Evolutionary conservation across 192 early-diverging fungal species (phyloP).

Genomic region (Backusella liffmaniae): DNA sequence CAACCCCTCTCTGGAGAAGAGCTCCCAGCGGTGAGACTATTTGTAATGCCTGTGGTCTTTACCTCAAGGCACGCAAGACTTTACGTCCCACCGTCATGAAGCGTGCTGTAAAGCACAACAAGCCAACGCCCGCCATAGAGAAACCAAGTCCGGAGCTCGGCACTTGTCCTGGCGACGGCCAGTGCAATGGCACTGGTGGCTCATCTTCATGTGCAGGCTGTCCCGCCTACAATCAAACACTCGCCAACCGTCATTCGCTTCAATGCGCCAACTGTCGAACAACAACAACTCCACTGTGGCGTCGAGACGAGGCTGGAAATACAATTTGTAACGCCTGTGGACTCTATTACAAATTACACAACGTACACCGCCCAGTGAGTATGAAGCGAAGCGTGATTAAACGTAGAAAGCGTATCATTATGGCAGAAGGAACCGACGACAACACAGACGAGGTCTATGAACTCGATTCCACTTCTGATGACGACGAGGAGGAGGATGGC

Average conservation of each 20-base stretch:
- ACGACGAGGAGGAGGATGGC: not conserved
- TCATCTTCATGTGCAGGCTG: slow-evolving; percentile 71
- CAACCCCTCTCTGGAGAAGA: slow-evolving; percentile 92
- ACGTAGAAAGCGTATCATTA: slow-evolving; percentile 64
- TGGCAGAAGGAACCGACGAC: slow-evolving; percentile 3
- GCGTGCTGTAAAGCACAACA: not conserved
- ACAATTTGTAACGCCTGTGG: slow-evolving; percentile 88
- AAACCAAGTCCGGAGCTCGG: slow-evolving; percentile 24
- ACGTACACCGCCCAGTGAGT: slow-evolving; percentile 77
- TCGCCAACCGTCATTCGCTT: slow-evolving; percentile 51
- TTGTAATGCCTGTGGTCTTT: slow-evolving; percentile 94
- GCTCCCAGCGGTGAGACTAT: slow-evolving; percentile 85
- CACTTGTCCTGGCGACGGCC: slow-evolving; percentile 74
- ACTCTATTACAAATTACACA: slow-evolving; percentile 86
- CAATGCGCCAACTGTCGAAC: slow-evolving; percentile 77
- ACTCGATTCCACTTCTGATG: not conserved
- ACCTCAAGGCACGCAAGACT: slow-evolving; percentile 52
- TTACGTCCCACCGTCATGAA: slow-evolving; percentile 45
- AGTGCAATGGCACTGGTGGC: slow-evolving; percentile 75
- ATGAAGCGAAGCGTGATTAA: slow-evolving; percentile 79
- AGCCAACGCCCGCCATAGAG: not conserved
- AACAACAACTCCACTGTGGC: slow-evolving; percentile 79
- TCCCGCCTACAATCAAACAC: slow-evolving; percentile 62
- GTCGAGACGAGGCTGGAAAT: slow-evolving; percentile 68
- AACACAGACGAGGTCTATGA: slow-evolving; percentile 17